Conservation (phyloP, 1,139 yeast genomes). For the Protomyces arabidopsidicola region DNA sequence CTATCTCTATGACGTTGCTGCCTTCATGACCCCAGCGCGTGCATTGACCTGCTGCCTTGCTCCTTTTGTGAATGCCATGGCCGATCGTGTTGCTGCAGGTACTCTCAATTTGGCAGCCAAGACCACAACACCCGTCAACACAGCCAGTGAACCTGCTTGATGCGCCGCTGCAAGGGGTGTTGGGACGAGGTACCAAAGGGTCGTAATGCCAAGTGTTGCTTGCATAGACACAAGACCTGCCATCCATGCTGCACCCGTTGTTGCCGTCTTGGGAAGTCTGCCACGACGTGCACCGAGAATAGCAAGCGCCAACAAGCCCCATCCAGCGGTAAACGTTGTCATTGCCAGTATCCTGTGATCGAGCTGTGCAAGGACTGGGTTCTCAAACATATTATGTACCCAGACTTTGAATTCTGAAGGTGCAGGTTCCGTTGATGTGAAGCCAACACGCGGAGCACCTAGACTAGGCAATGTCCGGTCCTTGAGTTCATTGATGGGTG, state of each 20-base stretch:
- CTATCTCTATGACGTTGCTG: not conserved
- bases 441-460: not conserved
- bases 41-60: not conserved
- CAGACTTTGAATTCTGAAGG: constrained; percentile 42
- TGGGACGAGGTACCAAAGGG: constrained; percentile 85
- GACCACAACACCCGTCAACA: constrained; percentile 71
- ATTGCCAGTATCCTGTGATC: constrained; percentile 84
- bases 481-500: constrained; percentile 68
- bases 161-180: constrained; percentile 90
- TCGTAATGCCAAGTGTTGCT: constrained; percentile 77
- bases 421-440: not conserved
- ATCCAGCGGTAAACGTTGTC: constrained; percentile 66
- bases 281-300: constrained; percentile 48
- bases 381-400: constrained; percentile 92
- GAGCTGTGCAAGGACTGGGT: constrained; percentile 93
- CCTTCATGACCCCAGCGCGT: not conserved
- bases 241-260: constrained; percentile 56
- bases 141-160: constrained; percentile 93
- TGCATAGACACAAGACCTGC: constrained; percentile 61
- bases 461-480: constrained; percentile 58
- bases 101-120: constrained; percentile 39
- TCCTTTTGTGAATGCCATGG: too few relatives aligned
- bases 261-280: constrained; percentile 57
- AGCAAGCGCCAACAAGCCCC: constrained; percentile 60
- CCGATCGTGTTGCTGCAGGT: not conserved